Evolutionary conservation across 176 grass and related monocot species (phyloP), one percentile per base, ranked within the genome.

Genomic region (Eleusine coracana): DNA sequence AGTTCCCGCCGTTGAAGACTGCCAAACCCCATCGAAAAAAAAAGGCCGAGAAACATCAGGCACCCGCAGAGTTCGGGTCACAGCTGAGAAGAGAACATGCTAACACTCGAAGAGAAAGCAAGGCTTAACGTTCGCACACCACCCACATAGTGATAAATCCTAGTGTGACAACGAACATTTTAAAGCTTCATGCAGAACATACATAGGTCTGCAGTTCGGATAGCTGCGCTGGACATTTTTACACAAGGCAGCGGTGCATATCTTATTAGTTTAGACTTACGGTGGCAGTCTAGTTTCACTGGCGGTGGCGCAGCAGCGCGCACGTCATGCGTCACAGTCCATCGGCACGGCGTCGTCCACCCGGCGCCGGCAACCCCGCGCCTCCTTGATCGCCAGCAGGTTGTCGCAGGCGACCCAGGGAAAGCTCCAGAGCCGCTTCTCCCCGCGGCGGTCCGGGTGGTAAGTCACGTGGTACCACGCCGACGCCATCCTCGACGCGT

Each of bases 391-490:
- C 18, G 50, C 73, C 42, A 98, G 80, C 72, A 98, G 84, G 31
- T 63, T 84, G 50, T 93, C 90, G 83, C 79, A 69, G 49, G 70
- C 13, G 51, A 93, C 82, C 96, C 96, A 98, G 28, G 96, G 92
- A 70, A 98, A 95, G 85, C 96, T 98, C 78, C 92, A 81, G 83
- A 93, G 64, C 82, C 11, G 85, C 71, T 81, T 91, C 70, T 46
- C 75, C 0, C n/a, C 16, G 4, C 63, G 77, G 73, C 56, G 90
- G 49, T 88, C 86, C 1, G 84, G 71, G 86, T 98, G 90, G 85
- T 98, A 95, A 5, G 85, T 84, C 64, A 98, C 92, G 46, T 86
- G 82, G 88, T 98, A 95, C 96, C 92, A 95, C 31, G 92, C 96
- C 31, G 96, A 95, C 31, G 92, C 96, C 96, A 91, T 77, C 87